These are phyloP conservation scores for Pichia sp. DNA, from an alignment of 1,139 yeast genomes.

Conservation along the genomic window DNA sequence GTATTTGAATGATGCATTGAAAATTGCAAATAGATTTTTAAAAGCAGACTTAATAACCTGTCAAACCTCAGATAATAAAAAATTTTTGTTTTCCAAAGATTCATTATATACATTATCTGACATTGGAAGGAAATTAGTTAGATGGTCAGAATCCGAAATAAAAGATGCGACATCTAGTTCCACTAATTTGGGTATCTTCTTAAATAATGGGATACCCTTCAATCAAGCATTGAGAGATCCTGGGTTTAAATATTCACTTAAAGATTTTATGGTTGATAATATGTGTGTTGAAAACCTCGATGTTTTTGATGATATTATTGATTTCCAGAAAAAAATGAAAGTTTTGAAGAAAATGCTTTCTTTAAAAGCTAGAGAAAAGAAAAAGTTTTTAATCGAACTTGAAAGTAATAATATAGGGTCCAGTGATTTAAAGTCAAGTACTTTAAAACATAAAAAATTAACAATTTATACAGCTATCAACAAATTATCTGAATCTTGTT, in stretches of 20 bases:
- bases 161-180: background rate
- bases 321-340: constrained; percentile 35
- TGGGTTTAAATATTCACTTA: constrained; percentile 65
- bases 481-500: constrained; percentile 44
- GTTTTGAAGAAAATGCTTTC: constrained; percentile 31
- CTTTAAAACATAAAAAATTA: constrained; percentile 14
- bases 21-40: constrained; percentile 49
- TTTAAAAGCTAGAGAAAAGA: constrained; percentile 19
- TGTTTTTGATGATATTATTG: constrained; percentile 55
- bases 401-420: constrained; percentile 4
- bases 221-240: constrained; percentile 62
- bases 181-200: background rate
- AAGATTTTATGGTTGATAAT: constrained; percentile 54
- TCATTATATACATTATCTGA: constrained; percentile 22
- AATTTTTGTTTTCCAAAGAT: constrained; percentile 10
- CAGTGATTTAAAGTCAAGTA: constrained; percentile 2
- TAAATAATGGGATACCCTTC: constrained; percentile 28
- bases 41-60: constrained; percentile 27
- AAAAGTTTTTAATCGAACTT: constrained; percentile 6
- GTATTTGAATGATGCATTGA: constrained; percentile 52
- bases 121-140: constrained; percentile 18
- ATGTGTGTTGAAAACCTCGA: constrained; percentile 72
- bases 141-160: constrained; percentile 9
- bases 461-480: constrained; percentile 33
- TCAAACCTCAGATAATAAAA: constrained; percentile 10